Base-by-base conservation (phyloP, 2,329 filamentous ascomycete genomes). In the Xylariaceae sp. region DNA sequence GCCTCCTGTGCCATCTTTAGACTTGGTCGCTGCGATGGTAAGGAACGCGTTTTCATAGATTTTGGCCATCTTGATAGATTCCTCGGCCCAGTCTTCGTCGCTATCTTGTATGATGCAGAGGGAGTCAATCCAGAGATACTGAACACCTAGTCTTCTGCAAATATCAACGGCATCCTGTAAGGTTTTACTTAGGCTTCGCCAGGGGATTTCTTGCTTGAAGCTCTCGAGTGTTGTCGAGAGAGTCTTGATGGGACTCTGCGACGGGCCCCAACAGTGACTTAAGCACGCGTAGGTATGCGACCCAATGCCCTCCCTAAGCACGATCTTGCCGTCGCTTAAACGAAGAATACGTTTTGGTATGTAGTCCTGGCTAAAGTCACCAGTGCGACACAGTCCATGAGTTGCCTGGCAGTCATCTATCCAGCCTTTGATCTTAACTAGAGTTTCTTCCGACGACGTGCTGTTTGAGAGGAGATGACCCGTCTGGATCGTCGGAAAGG, bases 251-350 rank as follows among this genome's bases (percentile, higher is more conserved):
- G 40, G 55, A 12, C 43, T 46, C 34, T 56, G 48, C 9, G 44
- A 46, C 39, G 43, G 47, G 5, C 56, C 59, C 56, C 56, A 59
- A 45, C 59, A 62, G 43, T 62, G 59, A 16, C 59, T 59, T 4
- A 62, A 48, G 28, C 59, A 62, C 17, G 48, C 56, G 26, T 61
- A 61, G n/a, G 31, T 16, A 23, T 29, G 23, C 37, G 33, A 36
- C 28, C 34, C 21, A 8, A 40, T 12, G 26, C 12, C 44, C 43
- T 62, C 59, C 14, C 33, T 16, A 2, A 61, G 55, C 11, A 45
- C 28, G 12, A 58, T 23, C 28, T 19, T 36, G 4, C 8, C 17
- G 9, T 55, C 9, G 3, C 12, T 14, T 7, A 61, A 19, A 46
- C 50, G 19, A 1, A 58, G 29, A 9, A 62, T 37, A 12, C 59